These are phyloP conservation scores for Fomitopsis betulina DNA, from an alignment of 1,284 basidiomycete genomes.

Conservation along the genomic window DNA sequence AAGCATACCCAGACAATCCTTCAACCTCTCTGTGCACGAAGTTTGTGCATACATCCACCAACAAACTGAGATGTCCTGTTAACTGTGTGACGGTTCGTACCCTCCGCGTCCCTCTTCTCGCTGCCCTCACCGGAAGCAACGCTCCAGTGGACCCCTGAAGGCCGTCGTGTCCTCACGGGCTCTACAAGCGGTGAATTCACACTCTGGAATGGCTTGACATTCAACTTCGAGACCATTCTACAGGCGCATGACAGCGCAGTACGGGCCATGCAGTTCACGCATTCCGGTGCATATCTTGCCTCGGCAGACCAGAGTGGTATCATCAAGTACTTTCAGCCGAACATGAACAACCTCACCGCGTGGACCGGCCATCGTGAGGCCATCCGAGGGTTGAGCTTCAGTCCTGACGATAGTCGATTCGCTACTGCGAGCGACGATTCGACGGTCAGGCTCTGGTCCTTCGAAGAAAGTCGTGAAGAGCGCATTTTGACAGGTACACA, in stretches of 20 bases:
- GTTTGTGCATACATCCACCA: constrained; percentile 97
- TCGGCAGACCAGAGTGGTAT: constrained; percentile 92
- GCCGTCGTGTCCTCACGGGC: constrained; percentile 87
- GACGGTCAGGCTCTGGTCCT: constrained; percentile 92
- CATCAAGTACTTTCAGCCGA: constrained; percentile 98
- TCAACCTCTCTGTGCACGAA: constrained; percentile 93
- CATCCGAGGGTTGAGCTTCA: constrained; percentile 87
- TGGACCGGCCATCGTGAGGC: constrained; percentile 90
- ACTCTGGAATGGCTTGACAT: constrained; percentile 97
- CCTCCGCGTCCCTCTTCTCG: background rate
- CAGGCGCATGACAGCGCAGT: constrained; percentile 97
- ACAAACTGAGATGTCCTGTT: constrained; percentile 96
- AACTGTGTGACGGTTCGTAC: constrained; percentile 84
- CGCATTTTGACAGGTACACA: constrained; percentile 72
- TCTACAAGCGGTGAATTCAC: constrained; percentile 92
- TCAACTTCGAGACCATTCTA: constrained; percentile 99
- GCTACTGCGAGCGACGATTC: constrained; percentile 95
- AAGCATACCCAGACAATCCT: constrained; percentile 84
- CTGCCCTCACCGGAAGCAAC: constrained; percentile 1
- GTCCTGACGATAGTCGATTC: constrained; percentile 88
- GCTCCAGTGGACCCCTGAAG: constrained; percentile 92
- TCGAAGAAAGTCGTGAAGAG: constrained; percentile 88
- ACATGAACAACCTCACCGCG: constrained; percentile 97
- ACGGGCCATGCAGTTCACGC: constrained; percentile 85
- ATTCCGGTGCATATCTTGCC: constrained; percentile 87